phyloP scores from a whole-genome alignment of 1,284 basidiomycete genomes.

The Sphagnurus paluster region DNA sequence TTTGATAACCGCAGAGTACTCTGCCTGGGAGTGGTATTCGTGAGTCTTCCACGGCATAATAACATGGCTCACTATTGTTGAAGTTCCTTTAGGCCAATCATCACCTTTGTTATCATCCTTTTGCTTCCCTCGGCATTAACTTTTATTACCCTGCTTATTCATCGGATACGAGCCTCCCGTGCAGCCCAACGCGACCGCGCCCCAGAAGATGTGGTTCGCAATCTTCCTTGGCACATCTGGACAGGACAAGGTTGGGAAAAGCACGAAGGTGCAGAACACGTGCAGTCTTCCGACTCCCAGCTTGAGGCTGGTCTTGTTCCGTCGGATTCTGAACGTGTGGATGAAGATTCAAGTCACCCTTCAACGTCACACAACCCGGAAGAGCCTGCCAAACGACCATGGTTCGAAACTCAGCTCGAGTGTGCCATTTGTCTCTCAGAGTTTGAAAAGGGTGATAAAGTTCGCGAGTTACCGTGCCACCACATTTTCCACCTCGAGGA shows the following conservation, averaged over 20 bases:
- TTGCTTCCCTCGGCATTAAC: slow-evolving; percentile 81
- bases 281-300: slow-evolving; percentile 28
- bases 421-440: slow-evolving; percentile 90
- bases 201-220: slow-evolving; percentile 73
- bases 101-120: slow-evolving; percentile 78
- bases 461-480: slow-evolving; percentile 87
- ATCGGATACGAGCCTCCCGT: slow-evolving; percentile 74
- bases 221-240: slow-evolving; percentile 80
- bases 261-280: slow-evolving; percentile 47
- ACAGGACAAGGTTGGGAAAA: slow-evolving; percentile 79
- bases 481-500: slow-evolving; percentile 88
- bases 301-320: slow-evolving; percentile 36
- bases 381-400: slow-evolving; percentile 47
- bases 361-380: slow-evolving; percentile 43
- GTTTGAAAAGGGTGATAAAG: slow-evolving; percentile 82
- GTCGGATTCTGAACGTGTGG: not conserved
- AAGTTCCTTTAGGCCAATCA: slow-evolving; percentile 57
- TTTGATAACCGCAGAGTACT: slow-evolving; percentile 76
- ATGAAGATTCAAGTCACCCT: slow-evolving; percentile 27
- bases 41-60: slow-evolving; percentile 38
- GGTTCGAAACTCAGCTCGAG: slow-evolving; percentile 76
- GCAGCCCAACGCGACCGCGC: slow-evolving; percentile 80
- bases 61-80: slow-evolving; percentile 4
- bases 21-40: slow-evolving; percentile 86
- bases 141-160: slow-evolving; percentile 77